These are phyloP conservation scores for Boechera stricta DNA, from an alignment of 345 rosid species.

Conservation along the genomic window DNA sequence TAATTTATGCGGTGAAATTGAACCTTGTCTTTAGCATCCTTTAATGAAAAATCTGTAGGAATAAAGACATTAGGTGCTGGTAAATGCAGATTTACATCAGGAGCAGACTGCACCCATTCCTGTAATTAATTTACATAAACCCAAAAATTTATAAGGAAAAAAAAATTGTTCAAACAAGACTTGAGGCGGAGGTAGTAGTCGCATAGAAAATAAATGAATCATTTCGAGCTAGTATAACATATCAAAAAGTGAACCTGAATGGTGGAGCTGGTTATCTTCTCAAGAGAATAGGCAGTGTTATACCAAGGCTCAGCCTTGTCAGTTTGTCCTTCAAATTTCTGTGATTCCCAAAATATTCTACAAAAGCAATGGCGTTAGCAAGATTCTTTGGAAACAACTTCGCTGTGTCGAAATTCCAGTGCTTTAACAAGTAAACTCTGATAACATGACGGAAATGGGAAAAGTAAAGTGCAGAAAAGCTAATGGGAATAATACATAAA, in stretches of 20 bases:
- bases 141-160: slow-evolving; percentile 3
- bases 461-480: slow-evolving; percentile 24
- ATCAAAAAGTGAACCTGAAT: slow-evolving; percentile 64
- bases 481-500: not conserved
- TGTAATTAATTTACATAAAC: slow-evolving; percentile 47
- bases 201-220: not conserved
- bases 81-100: slow-evolving; percentile 69
- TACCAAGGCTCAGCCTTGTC: slow-evolving; percentile 91
- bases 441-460: not conserved
- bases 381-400: slow-evolving; percentile 24
- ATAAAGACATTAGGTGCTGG: slow-evolving; percentile 77
- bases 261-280: slow-evolving; percentile 56
- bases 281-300: slow-evolving; percentile 77
- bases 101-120: slow-evolving; percentile 80
- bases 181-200: not conserved
- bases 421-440: slow-evolving; percentile 7
- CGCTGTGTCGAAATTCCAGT: not conserved
- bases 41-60: slow-evolving; percentile 83
- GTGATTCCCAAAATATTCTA: slow-evolving; percentile 94
- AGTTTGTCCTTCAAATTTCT: slow-evolving; percentile 84
- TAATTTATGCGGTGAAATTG: slow-evolving; percentile 11
- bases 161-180: not conserved
- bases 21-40: slow-evolving; percentile 70
- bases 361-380: slow-evolving; percentile 37
- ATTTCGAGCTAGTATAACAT: slow-evolving; percentile 8